These are phyloP conservation scores for Pseudogymnoascus sp. DNA, from an alignment of 2,329 filamentous ascomycete genomes.

Conservation along the genomic window DNA sequence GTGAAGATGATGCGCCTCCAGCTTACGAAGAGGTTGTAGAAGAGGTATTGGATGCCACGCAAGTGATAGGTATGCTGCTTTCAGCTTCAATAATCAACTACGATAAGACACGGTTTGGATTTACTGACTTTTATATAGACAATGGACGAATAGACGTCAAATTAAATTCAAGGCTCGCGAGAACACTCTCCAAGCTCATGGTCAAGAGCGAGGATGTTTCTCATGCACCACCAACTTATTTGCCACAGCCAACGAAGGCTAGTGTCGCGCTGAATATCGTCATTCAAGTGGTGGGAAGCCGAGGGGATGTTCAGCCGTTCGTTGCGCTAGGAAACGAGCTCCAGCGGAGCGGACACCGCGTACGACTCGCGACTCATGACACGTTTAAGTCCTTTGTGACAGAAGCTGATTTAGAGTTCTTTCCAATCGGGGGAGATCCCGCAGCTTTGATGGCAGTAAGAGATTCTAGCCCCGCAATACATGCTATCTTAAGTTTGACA, in stretches of 20 bases:
- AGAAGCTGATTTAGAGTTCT: slow-evolving; percentile 50
- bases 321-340: slow-evolving; percentile 48
- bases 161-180: slow-evolving; percentile 39
- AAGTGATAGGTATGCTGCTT: neutral
- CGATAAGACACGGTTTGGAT: too few species aligned
- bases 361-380: slow-evolving; percentile 50
- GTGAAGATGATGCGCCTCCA: neutral
- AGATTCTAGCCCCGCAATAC: neutral
- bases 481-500: neutral
- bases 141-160: slow-evolving; percentile 51
- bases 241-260: slow-evolving; percentile 6
- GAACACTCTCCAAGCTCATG: slow-evolving; percentile 46
- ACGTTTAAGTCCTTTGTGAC: slow-evolving; percentile 49
- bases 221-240: neutral
- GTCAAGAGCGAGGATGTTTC: slow-evolving; percentile 42
- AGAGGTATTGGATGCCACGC: neutral
- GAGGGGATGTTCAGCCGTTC: slow-evolving; percentile 55
- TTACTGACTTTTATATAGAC: slow-evolving; percentile 28
- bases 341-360: slow-evolving; percentile 45
- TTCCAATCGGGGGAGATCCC: slow-evolving; percentile 51
- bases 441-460: slow-evolving; percentile 40
- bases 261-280: slow-evolving; percentile 46
- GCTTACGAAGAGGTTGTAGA: neutral
- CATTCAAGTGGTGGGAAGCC: slow-evolving; percentile 48
- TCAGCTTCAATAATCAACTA: neutral